A percentile compares a stretch with the other conserved stretches of the same genome.
These are phyloP conservation scores for Nakaseomyces delphensis DNA, from an alignment of 1,139 yeast species.

Conservation along the genomic window DNA sequence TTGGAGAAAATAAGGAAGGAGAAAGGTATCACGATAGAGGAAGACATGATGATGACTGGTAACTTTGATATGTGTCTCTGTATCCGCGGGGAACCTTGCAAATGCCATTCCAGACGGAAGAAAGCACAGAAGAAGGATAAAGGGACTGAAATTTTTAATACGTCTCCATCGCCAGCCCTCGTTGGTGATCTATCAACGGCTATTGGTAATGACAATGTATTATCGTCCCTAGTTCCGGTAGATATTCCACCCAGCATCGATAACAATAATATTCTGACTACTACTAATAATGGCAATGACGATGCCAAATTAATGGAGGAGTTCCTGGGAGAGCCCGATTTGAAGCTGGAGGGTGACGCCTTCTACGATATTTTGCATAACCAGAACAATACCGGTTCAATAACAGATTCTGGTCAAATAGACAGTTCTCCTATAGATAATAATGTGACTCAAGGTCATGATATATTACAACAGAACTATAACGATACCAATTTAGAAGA, in stretches of 20 bases:
- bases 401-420: not conserved
- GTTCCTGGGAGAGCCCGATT: not conserved
- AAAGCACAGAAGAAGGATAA: constrained; percentile 1
- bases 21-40: constrained; percentile 23
- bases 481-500: not conserved
- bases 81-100: constrained; percentile 7
- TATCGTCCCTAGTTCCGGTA: not conserved
- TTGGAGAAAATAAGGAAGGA: constrained; percentile 27
- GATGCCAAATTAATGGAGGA: not conserved
- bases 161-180: constrained; percentile 2
- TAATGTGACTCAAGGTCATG: not conserved
- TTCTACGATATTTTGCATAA: not conserved
- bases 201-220: not conserved
- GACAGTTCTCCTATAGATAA: not conserved
- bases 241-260: not conserved
- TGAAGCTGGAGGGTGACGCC: not conserved
- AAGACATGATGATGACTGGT: constrained; percentile 2
- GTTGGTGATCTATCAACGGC: not conserved
- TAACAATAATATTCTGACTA: not conserved
- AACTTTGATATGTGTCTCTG: constrained; percentile 26
- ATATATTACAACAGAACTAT: not conserved
- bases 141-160: not conserved
- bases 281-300: not conserved
- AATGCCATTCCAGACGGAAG: constrained; percentile 7
- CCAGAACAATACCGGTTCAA: not conserved